These are phyloP conservation scores for Stenogyne calaminthoides DNA, from an alignment of 305 asterid genomes.

Conservation along the genomic window DNA sequence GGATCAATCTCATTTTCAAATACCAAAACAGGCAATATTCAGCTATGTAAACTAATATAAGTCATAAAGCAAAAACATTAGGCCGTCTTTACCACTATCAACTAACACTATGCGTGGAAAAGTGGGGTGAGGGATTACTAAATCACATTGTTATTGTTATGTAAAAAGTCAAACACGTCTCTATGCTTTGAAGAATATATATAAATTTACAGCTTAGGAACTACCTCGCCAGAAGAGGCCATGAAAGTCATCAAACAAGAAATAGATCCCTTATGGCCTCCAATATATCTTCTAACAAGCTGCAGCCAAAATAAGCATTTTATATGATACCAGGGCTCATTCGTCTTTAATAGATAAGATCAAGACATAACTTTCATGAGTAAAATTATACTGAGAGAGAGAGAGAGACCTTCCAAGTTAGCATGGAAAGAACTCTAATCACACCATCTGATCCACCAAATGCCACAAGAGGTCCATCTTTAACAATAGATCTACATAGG, in stretches of 20 bases:
- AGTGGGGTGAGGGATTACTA: constrained; percentile 1
- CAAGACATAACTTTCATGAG: constrained; percentile 15
- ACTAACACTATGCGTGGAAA: constrained; percentile 3
- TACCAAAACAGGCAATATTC: constrained; percentile 16
- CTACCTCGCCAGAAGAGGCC: constrained; percentile 98
- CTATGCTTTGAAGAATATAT: constrained; percentile 18
- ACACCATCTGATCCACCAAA: constrained; percentile 99
- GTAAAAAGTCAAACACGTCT: constrained; percentile 24
- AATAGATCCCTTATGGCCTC: constrained; percentile 97
- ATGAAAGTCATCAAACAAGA: constrained; percentile 98
- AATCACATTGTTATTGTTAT: constrained; percentile 20
- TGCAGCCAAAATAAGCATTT: constrained; percentile 40
- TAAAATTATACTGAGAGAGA: constrained; percentile 27
- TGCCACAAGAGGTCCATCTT: constrained; percentile 99
- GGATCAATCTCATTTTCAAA: constrained; percentile 16
- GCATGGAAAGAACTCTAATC: constrained; percentile 98
- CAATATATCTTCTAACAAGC: constrained; percentile 99
- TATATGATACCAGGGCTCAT: constrained; percentile 26
- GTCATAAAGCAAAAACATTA: constrained; percentile 16
- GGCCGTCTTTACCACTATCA: constrained; percentile 5
- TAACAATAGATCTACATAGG: constrained; percentile 72
- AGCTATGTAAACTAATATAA: constrained; percentile 10
- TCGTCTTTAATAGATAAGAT: constrained; percentile 26
- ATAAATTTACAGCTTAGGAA: constrained; percentile 17
- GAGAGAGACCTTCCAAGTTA: constrained; percentile 89